Evolutionary conservation across 2,329 filamentous ascomycete genomes (phyloP).

Genomic region (Didymella keratinophila): DNA sequence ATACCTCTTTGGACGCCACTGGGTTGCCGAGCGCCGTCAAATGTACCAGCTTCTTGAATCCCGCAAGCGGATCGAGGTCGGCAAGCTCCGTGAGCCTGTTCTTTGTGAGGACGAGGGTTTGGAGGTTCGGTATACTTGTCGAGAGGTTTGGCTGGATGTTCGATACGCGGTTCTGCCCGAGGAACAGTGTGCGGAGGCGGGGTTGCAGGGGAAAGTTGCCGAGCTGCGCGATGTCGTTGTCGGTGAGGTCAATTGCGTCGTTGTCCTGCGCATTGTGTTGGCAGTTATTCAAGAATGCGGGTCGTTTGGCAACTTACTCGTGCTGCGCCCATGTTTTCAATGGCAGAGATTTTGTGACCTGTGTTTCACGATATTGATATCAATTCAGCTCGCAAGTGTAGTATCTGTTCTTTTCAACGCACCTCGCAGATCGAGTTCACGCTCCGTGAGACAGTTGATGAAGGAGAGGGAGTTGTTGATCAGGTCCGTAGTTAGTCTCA

Average conservation of each 20-base stretch:
- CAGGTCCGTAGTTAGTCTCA: constrained; percentile 96
- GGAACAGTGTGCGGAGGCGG: constrained; percentile 83
- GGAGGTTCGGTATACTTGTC: constrained; percentile 80
- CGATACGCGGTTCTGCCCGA: constrained; percentile 87
- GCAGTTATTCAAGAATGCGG: not conserved
- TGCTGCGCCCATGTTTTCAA: constrained; percentile 97
- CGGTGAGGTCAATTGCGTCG: constrained; percentile 97
- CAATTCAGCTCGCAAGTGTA: constrained; percentile 89
- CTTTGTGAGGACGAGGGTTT: constrained; percentile 79
- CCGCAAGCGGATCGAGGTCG: constrained; percentile 81
- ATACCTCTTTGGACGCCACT: constrained; percentile 88
- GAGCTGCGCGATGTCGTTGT: constrained; percentile 92
- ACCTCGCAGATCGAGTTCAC: constrained; percentile 99
- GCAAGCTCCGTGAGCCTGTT: constrained; percentile 86
- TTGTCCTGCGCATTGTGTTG: constrained; percentile 68
- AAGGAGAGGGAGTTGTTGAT: constrained; percentile 96
- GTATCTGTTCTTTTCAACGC: constrained; percentile 97
- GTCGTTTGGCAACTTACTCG: constrained; percentile 68
- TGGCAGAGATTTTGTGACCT: constrained; percentile 97
- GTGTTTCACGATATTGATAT: constrained; percentile 71
- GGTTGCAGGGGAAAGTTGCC: constrained; percentile 93
- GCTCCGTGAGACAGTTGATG: constrained; percentile 97
- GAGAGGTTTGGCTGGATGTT: constrained; percentile 79
- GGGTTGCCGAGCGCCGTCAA: constrained; percentile 86
- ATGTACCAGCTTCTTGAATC: constrained; percentile 76